Base-by-base conservation (phyloP, 2,329 filamentous ascomycete genomes). In the Pseudogymnoascus sp. region DNA sequence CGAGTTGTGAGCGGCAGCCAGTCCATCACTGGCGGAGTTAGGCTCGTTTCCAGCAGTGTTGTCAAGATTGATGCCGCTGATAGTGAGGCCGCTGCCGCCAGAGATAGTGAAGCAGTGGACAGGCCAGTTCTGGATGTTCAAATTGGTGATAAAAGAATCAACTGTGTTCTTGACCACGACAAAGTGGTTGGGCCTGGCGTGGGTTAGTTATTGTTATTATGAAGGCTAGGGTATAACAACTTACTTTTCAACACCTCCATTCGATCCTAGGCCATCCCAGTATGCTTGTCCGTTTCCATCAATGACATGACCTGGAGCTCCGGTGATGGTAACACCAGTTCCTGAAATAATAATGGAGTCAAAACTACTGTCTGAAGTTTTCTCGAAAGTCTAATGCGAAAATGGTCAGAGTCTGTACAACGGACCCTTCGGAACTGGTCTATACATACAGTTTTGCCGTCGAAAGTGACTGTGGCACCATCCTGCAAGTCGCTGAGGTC, bases 351-450 rank as follows among this genome's bases (percentile, higher is more conserved):
- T 79, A 10, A 72, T 71, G 1, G 69, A 67, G 19, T 66, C 61
- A 49, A 70, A 72, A 1, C 21, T 41, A 23, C 63, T 67, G 10
- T 59, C 63, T 37, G 71, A 69, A 3, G 69, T 70, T 38, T 68
- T 71, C 14, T 45, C 69, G 55, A 72, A 71, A 2, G 70, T 52
- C 45, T 52, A 52, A 31, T 52, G 11, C n/a, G n/a, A 4, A 4
- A 4, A 19, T 52, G 68, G 90, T 78, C 12, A 90, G 77, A 49
- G 86, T 86, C 0, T 87, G 43, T 12, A 31, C 6, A 19, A 19
- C 86, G 1, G 72, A 71, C 86, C 86, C 89, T 68, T 86, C 81
- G 65, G 83, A 83, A 74, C 87, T 19, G 78, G 86, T 69, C 86
- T 52, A 52, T 31, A 52, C 45, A 90, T 61, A 81, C 84, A n/a